Evolutionary conservation across 1,139 yeast genomes (phyloP), one percentile per base, ranked within the genome.

Genomic region (Kodamaea sp.): DNA sequence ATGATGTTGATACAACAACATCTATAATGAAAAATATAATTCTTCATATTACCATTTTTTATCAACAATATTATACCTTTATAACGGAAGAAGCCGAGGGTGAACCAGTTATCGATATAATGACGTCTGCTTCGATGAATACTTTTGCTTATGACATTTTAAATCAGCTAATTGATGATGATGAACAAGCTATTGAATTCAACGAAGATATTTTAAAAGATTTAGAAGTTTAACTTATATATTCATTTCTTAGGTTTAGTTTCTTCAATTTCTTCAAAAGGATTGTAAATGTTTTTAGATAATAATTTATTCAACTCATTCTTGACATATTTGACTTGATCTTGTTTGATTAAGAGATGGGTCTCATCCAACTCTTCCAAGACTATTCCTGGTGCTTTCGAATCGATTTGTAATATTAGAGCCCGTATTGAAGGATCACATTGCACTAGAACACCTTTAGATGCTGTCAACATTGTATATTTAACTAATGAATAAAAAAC

Each of bases 341-440:
- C 76, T 29, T 83, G 83, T 47, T 86, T 92, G 25, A 92, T 84
- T 43, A 92, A 67, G 24, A 92, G 62, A 60, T 92, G 97, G 1
- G 94, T 85, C 32, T 90, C 97, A 57, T 92, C 97, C 35, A 92
- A 71, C 52, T 90, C 97, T 60, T 79, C 71, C 33, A 63, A 45
- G 5, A 89, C 84, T 4, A 88, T 82, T 43, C 89, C 95, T 39
- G 84, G 81, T 32, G 73, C 65, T 30, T 76, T 77, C 0, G 86
- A 66, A 58, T 89, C 96, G 31, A 89, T 84, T 54, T 83, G 86
- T 27, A 90, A 63, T 4, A 92, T 85, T 37, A 92, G 69, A 0
- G 97, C 96, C 46, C 82, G 74, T 46, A 92, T 89, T 1, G 97
- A 87, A 1, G 98, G 97, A 58, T 92, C 98, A 60, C 97, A 68